Evolutionary conservation across 805 yeast species (phyloP).

Genomic region (Lachancea sp.): DNA sequence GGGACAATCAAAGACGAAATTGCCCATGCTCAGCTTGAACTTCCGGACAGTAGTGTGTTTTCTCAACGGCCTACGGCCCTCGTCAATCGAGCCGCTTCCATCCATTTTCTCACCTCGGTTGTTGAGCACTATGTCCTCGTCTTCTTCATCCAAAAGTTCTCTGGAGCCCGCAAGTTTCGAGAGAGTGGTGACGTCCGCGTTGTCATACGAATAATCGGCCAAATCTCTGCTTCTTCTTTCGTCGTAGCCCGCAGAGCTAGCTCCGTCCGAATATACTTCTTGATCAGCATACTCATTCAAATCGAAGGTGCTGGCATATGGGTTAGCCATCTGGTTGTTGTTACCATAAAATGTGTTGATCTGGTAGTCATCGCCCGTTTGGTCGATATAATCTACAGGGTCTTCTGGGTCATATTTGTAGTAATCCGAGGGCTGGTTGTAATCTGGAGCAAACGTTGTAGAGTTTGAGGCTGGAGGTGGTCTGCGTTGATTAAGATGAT

Average conservation of each 20-base stretch:
- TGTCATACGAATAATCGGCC: conserved; percentile 6
- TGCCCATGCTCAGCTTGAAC: conserved; percentile 48
- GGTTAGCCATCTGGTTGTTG: conserved; percentile 33
- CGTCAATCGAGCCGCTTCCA: conserved; percentile 23
- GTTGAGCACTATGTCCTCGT: conserved; percentile 2
- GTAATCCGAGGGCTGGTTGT: background rate
- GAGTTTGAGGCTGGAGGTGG: conserved; percentile 6
- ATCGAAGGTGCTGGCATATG: conserved; percentile 17
- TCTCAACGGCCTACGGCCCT: conserved; percentile 12
- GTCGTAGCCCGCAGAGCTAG: conserved; percentile 4
- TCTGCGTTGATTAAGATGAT: background rate
- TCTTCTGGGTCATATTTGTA: conserved; percentile 23
- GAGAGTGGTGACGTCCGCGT: conserved; percentile 8
- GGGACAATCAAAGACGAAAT: conserved; percentile 82
- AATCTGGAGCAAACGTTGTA: background rate
- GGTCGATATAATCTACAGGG: conserved; percentile 22
- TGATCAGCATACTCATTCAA: conserved; percentile 9
- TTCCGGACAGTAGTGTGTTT: conserved; percentile 26
- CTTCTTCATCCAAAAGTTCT: conserved; percentile 2
- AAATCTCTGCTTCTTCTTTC: conserved; percentile 6
- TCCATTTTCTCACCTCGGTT: conserved; percentile 9
- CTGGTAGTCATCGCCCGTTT: conserved; percentile 32
- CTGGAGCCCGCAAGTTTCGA: conserved; percentile 8
- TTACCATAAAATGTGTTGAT: conserved; percentile 30
- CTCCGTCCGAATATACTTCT: conserved; percentile 1